Evolutionary conservation across 1,284 basidiomycete species (phyloP).

Genomic region (Singerocomus inundabilis): DNA sequence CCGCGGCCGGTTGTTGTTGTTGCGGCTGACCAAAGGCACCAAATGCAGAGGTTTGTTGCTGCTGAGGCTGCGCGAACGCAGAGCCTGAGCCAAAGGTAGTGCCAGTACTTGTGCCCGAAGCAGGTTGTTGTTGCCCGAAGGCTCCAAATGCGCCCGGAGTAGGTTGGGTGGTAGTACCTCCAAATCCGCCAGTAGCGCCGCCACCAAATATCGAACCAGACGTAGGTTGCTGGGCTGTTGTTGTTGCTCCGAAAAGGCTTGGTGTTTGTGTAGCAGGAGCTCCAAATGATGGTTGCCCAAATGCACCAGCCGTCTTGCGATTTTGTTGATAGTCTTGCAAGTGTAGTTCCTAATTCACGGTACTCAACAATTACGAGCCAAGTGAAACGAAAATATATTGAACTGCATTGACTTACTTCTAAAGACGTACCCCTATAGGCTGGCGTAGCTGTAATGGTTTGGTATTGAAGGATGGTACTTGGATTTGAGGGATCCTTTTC

Average conservation of each 20-base stretch:
- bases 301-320: slow-evolving; percentile 63
- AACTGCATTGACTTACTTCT: slow-evolving; percentile 47
- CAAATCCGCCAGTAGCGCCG: slow-evolving; percentile 37
- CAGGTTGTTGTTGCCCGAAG: slow-evolving; percentile 31
- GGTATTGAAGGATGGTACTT: slow-evolving; percentile 55
- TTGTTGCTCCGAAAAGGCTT: slow-evolving; percentile 42
- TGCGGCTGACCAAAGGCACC: slow-evolving; percentile 42
- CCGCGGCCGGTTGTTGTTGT: slow-evolving; percentile 24
- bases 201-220: slow-evolving; percentile 35
- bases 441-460: slow-evolving; percentile 72
- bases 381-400: slow-evolving; percentile 3
- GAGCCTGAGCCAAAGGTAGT: slow-evolving; percentile 40
- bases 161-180: slow-evolving; percentile 31
- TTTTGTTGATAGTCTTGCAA: slow-evolving; percentile 73
- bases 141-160: slow-evolving; percentile 27
- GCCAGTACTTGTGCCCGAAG: slow-evolving; percentile 36
- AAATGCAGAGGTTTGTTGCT: slow-evolving; percentile 28
- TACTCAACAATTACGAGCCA: not conserved
- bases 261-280: slow-evolving; percentile 28
- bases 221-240: slow-evolving; percentile 35
- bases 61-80: slow-evolving; percentile 36
- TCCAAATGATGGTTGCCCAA: slow-evolving; percentile 40
- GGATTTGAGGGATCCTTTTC: slow-evolving; percentile 59
- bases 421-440: slow-evolving; percentile 68
- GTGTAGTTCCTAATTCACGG: slow-evolving; percentile 59